These are phyloP conservation scores for Sugiyamaella lignohabitans DNA, from an alignment of 805 yeast species.

Conservation along the genomic window DNA sequence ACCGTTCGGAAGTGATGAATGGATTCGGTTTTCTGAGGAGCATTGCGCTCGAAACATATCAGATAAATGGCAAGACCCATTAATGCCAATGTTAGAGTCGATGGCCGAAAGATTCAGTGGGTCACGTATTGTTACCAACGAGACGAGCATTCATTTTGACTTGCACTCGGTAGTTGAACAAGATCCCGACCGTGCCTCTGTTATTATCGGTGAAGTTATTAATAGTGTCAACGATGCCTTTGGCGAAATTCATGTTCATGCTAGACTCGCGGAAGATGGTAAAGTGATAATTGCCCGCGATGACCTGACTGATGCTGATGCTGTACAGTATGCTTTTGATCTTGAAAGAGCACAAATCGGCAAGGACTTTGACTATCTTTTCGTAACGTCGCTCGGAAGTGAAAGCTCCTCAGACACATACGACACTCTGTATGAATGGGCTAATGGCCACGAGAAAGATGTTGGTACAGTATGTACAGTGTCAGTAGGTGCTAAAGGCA, in stretches of 20 bases:
- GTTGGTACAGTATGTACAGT: slow-evolving; percentile 23
- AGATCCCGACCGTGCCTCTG: slow-evolving; percentile 54
- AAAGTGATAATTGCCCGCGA: slow-evolving; percentile 67
- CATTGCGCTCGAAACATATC: background rate
- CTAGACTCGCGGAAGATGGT: slow-evolving; percentile 55
- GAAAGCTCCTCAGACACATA: slow-evolving; percentile 25
- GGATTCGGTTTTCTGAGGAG: slow-evolving; percentile 60
- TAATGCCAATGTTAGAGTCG: slow-evolving; percentile 48
- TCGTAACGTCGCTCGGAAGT: slow-evolving; percentile 20
- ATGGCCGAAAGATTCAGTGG: slow-evolving; percentile 77
- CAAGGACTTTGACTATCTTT: slow-evolving; percentile 22
- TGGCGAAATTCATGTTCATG: slow-evolving; percentile 62
- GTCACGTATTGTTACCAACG: slow-evolving; percentile 62
- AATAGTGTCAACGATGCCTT: slow-evolving; percentile 77
- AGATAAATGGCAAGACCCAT: slow-evolving; percentile 51
- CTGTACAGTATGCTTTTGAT: slow-evolving; percentile 34
- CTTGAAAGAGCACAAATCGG: slow-evolving; percentile 3
- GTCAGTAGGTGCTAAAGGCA: slow-evolving; percentile 27
- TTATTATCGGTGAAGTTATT: slow-evolving; percentile 75
- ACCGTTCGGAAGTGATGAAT: slow-evolving; percentile 31
- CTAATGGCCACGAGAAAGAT: slow-evolving; percentile 14
- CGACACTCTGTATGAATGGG: slow-evolving; percentile 28
- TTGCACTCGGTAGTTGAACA: slow-evolving; percentile 54
- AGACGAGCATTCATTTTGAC: slow-evolving; percentile 69
- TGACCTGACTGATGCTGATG: slow-evolving; percentile 46